Conservation (phyloP, 176 grass and related monocot genomes). For the Zea luxurians region DNA sequence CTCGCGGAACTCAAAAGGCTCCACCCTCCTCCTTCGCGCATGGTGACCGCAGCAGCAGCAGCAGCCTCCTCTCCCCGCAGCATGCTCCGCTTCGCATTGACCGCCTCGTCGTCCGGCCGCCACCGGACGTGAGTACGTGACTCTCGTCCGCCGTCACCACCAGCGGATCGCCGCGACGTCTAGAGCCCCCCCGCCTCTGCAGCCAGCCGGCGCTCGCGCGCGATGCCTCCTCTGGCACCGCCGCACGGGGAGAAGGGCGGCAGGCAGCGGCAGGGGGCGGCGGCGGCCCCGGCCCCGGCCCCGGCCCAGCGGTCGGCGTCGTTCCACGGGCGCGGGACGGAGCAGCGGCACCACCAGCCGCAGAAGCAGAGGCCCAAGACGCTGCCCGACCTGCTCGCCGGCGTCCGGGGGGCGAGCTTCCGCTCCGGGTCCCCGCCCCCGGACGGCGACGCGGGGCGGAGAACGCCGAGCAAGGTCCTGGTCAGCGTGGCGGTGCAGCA, state of each 20-base stretch:
- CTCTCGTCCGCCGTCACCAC: neutral
- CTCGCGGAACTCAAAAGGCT: neutral
- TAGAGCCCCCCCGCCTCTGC: no score
- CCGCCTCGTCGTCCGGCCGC: constrained; percentile 13
- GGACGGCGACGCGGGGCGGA: constrained; percentile 18
- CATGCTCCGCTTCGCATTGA: constrained; percentile 33
- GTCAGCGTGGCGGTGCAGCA: constrained; percentile 78
- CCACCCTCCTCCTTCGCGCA: neutral
- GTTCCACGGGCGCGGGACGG: constrained; percentile 57
- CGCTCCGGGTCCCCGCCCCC: neutral
- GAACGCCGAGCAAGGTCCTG: constrained; percentile 70
- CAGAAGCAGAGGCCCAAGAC: constrained; percentile 63
- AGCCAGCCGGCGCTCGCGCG: neutral
- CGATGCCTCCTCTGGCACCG: constrained; percentile 42
- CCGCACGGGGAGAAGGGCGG: constrained; percentile 31
- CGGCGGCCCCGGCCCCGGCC: neutral
- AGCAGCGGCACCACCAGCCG: constrained; percentile 28
- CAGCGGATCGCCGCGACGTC: neutral
- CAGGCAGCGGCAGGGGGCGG: constrained; percentile 20
- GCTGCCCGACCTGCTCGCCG: constrained; percentile 63
- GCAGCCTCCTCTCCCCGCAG: neutral
- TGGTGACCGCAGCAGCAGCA: constrained; percentile 26
- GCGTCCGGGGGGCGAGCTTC: constrained; percentile 31
- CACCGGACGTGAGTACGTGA: constrained; percentile 9
- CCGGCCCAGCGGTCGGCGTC: constrained; percentile 42